Evolutionary conservation across 176 grass and related monocot genomes (phyloP), one percentile per base, ranked within the genome.

Genomic region (Ampelocalamus luodianensis): DNA sequence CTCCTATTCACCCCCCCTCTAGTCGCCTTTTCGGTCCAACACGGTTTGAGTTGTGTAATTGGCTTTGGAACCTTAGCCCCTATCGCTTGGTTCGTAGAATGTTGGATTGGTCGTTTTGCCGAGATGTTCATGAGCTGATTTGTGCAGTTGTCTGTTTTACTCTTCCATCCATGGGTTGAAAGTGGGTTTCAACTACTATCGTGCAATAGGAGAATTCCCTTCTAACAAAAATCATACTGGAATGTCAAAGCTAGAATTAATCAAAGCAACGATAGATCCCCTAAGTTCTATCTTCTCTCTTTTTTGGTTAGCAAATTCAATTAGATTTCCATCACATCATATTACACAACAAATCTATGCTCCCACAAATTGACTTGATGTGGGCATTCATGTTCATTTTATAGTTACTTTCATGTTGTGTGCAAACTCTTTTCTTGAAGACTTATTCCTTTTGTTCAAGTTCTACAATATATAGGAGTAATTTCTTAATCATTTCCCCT

Each of bases 311-410:
- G 62, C 14, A 38, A 48, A 79, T 83, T 76, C 10, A 73, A 45
- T 62, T 90, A 73, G 74, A 79, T 87, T 83, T 45, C 79, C 73
- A 17, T 83, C 84, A 83, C 32, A 61, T 84, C 59, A 66, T 84
- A 84, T 73, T 84, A 23, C 10, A 50, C 42, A 76, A 18, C 42
- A 84, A 84, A 74, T 84, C 72, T 76, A 87, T 62, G 51, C 77
- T 63, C 54, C 75, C 34, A 54, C 34, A 79, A 37, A 68, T 64
- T 83, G 40, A 69, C 23, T 4, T 68, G 84, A 60, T 70, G 53
- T 61, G 65, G 24, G 45, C 20, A 39, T 78, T 61, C 75, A 50
- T 79, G 53, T 79, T 85, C 65, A 79, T 20, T 79, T 79, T 29
- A 29, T 63, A 29, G 23, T 29, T 59, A 15, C 29, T 86, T 60